Evolutionary conservation across 768 basidiomycete species (phyloP).

Genomic region (Lyophyllum semitale): DNA sequence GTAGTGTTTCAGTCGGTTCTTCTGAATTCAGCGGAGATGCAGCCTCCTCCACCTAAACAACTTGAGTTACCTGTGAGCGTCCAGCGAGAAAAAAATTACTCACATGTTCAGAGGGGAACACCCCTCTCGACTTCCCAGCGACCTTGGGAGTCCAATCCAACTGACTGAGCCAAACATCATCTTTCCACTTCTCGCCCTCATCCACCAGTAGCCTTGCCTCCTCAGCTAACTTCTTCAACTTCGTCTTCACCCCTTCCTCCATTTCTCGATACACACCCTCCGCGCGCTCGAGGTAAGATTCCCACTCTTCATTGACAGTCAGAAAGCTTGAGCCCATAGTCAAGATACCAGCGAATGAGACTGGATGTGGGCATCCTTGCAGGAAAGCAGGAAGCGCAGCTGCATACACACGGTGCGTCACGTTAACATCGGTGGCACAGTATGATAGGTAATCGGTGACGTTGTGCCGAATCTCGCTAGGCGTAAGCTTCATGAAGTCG

Average conservation of each 20-base stretch:
- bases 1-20: not conserved
- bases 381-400: constrained; percentile 83
- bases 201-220: constrained; percentile 66
- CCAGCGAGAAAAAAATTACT: constrained; percentile 4
- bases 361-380: constrained; percentile 84
- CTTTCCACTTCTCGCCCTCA: constrained; percentile 50
- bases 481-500: constrained; percentile 72
- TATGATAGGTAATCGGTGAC: constrained; percentile 80
- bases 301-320: constrained; percentile 90
- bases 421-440: constrained; percentile 81
- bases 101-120: constrained; percentile 34
- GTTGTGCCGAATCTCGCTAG: constrained; percentile 62
- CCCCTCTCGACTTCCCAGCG: constrained; percentile 67
- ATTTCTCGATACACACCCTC: constrained; percentile 71
- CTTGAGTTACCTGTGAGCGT: not conserved
- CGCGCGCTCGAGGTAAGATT: constrained; percentile 75
- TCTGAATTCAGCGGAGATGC: not conserved
- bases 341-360: constrained; percentile 87
- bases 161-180: constrained; percentile 85
- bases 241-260: constrained; percentile 75
- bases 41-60: constrained; percentile 3
- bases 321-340: constrained; percentile 93
- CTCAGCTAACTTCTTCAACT: constrained; percentile 68
- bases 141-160: constrained; percentile 95
- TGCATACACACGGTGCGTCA: constrained; percentile 81